phyloP scores from a whole-genome alignment of 345 rosid species.

The Citrus glauca region DNA sequence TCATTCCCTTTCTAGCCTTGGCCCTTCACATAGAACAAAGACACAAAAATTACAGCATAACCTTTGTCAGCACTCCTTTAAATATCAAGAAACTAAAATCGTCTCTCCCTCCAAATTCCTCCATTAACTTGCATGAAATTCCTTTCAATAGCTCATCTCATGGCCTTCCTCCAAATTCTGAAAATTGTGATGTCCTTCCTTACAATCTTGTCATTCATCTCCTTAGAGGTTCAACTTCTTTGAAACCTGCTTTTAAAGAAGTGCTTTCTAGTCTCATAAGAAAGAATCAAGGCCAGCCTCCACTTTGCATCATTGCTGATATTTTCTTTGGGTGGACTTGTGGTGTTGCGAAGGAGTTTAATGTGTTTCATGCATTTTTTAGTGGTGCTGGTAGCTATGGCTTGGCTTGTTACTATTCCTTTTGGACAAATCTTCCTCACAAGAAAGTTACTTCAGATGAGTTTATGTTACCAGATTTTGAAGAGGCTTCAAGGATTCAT shows the following conservation, averaged over 20 bases:
- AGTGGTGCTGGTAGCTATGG: slow-evolving; percentile 21
- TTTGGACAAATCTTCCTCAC: slow-evolving; percentile 26
- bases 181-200: slow-evolving; percentile 41
- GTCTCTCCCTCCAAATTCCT: slow-evolving; percentile 29
- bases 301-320: slow-evolving; percentile 27
- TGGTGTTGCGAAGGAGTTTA: slow-evolving; percentile 21
- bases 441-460: background rate
- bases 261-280: slow-evolving; percentile 21
- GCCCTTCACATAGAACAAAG: slow-evolving; percentile 31
- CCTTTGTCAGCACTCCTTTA: slow-evolving; percentile 23
- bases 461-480: slow-evolving; percentile 21
- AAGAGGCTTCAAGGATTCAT: slow-evolving; percentile 22
- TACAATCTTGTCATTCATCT: slow-evolving; percentile 33
- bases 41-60: slow-evolving; percentile 15
- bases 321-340: background rate
- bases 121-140: slow-evolving; percentile 38
- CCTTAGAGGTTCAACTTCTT: slow-evolving; percentile 33
- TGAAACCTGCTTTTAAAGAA: slow-evolving; percentile 25
- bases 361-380: slow-evolving; percentile 27
- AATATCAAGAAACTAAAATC: slow-evolving; percentile 31
- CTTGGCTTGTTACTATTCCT: slow-evolving; percentile 24
- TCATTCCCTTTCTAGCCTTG: slow-evolving; percentile 42
- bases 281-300: slow-evolving; percentile 12
- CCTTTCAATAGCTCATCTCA: slow-evolving; percentile 38
- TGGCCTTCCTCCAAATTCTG: slow-evolving; percentile 45